These are phyloP conservation scores for Polygonum aviculare DNA, from an alignment of 148 eudicot genomes.

Conservation along the genomic window DNA sequence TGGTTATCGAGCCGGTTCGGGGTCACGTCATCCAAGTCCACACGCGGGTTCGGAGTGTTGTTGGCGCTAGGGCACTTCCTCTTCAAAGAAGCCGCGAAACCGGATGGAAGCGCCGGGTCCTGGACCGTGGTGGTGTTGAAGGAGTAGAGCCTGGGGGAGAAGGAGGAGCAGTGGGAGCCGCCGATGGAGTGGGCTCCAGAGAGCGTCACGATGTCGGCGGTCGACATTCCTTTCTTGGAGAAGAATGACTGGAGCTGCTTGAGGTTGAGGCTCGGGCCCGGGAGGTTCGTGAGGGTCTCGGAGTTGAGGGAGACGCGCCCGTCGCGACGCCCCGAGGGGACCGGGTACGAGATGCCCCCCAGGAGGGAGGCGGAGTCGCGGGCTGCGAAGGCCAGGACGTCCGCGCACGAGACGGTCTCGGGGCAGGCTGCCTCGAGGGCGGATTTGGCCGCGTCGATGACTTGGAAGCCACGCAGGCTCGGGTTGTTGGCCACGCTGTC, in stretches of 20 bases:
- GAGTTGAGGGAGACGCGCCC: slow-evolving; percentile 23
- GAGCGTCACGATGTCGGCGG: slow-evolving; percentile 35
- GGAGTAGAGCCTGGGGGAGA: slow-evolving; percentile 22
- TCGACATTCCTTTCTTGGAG: slow-evolving; percentile 21
- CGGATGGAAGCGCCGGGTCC: slow-evolving; percentile 23
- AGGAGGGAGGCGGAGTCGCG: slow-evolving; percentile 26
- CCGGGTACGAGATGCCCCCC: slow-evolving; percentile 21
- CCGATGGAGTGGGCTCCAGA: slow-evolving; percentile 49
- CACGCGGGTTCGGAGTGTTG: background rate
- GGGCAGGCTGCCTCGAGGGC: slow-evolving; percentile 31
- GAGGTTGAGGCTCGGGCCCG: slow-evolving; percentile 18
- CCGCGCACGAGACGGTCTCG: slow-evolving; percentile 28
- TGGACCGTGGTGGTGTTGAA: slow-evolving; percentile 10
- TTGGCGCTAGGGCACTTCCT: slow-evolving; percentile 14
- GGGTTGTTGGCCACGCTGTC: slow-evolving; percentile 19
- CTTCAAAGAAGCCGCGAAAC: slow-evolving; percentile 12
- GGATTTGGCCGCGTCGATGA: slow-evolving; percentile 31
- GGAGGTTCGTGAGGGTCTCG: slow-evolving; percentile 23
- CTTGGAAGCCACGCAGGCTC: slow-evolving; percentile 31
- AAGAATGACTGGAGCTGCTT: slow-evolving; percentile 19
- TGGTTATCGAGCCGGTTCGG: slow-evolving; percentile 25
- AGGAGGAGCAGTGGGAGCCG: slow-evolving; percentile 23
- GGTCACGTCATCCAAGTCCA: slow-evolving; percentile 18
- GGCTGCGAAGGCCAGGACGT: slow-evolving; percentile 41
- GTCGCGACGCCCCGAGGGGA: slow-evolving; percentile 37